These are phyloP conservation scores for Fusarium albosuccineum DNA, from an alignment of 2,329 filamentous ascomycete genomes.

Conservation along the genomic window DNA sequence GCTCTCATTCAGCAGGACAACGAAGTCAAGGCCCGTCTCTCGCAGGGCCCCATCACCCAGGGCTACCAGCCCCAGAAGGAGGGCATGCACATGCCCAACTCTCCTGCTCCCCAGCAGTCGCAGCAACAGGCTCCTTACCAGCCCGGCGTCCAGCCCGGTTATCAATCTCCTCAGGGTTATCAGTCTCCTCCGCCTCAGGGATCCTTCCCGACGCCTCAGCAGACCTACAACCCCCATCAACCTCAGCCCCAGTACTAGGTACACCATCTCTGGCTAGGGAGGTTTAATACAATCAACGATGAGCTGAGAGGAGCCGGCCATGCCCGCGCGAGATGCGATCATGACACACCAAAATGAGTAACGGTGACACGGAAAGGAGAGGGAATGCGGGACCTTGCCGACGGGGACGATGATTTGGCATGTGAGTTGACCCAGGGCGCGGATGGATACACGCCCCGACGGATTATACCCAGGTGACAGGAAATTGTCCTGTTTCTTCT, in stretches of 20 bases:
- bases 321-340: not conserved
- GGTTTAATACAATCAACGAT: not conserved
- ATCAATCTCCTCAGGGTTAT: slow-evolving; percentile 35
- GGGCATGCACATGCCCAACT: slow-evolving; percentile 53
- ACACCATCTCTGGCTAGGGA: not conserved
- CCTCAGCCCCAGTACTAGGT: slow-evolving; percentile 41
- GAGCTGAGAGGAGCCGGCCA: not conserved
- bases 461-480: slow-evolving; percentile 45
- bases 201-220: slow-evolving; percentile 40
- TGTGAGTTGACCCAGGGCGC: slow-evolving; percentile 2
- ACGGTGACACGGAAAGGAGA: slow-evolving; percentile 10
- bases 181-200: slow-evolving; percentile 41
- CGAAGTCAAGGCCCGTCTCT: slow-evolving; percentile 57
- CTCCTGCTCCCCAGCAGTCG: slow-evolving; percentile 30
- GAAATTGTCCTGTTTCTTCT: slow-evolving; percentile 30
- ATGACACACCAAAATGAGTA: slow-evolving; percentile 19
- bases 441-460: slow-evolving; percentile 30
- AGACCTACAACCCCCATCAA: slow-evolving; percentile 44
- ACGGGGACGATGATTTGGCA: not conserved
- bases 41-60: slow-evolving; percentile 47
- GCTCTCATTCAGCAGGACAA: slow-evolving; percentile 70
- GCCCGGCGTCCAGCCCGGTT: slow-evolving; percentile 26
- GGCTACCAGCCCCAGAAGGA: slow-evolving; percentile 55
- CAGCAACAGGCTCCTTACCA: slow-evolving; percentile 29
- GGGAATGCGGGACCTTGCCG: slow-evolving; percentile 1